A percentile compares a stretch with the other conserved stretches of the same genome.
These are phyloP conservation scores for Forsythia suspensa DNA, from an alignment of 257 asterid genomes.

Conservation along the genomic window DNA sequence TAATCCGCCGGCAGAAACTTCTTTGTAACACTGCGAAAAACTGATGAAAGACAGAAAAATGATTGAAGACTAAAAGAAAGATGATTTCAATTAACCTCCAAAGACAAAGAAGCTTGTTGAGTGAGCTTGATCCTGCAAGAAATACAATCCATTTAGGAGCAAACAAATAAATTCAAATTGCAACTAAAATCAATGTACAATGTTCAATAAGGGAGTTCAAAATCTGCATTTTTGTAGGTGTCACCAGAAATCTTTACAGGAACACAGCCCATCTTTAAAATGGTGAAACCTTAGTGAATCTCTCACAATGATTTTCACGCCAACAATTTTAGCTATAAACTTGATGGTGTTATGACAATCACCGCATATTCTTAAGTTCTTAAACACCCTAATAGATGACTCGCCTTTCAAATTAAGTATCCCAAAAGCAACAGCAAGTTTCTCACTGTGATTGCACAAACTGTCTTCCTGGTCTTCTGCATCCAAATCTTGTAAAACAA, in stretches of 20 bases:
- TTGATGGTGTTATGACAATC: slow-evolving; percentile 51
- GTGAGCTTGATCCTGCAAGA: neutral
- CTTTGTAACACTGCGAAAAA: neutral
- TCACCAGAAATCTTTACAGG: slow-evolving; percentile 39
- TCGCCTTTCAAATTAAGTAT: slow-evolving; percentile 60
- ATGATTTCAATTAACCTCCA: neutral
- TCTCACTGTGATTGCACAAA: slow-evolving; percentile 75
- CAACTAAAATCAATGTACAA: too few species aligned
- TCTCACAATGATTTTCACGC: slow-evolving; percentile 29
- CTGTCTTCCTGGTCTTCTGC: slow-evolving; percentile 67
- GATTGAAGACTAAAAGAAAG: neutral
- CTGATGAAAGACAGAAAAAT: neutral
- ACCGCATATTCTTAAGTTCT: slow-evolving; percentile 48
- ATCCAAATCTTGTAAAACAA: slow-evolving; percentile 67
- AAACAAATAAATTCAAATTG: neutral
- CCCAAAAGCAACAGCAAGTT: slow-evolving; percentile 75
- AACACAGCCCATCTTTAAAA: slow-evolving; percentile 31
- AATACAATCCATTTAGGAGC: neutral
- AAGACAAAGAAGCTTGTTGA: neutral
- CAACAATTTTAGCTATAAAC: slow-evolving; percentile 33
- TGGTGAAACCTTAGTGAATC: slow-evolving; percentile 36
- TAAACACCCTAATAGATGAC: slow-evolving; percentile 56
- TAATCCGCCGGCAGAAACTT: neutral
- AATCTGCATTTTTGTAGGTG: neutral
- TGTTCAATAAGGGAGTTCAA: neutral